Evolutionary conservation across 768 basidiomycete species (phyloP), one percentile per base, ranked within the genome.

Genomic region (Pisolithus marmoratus): DNA sequence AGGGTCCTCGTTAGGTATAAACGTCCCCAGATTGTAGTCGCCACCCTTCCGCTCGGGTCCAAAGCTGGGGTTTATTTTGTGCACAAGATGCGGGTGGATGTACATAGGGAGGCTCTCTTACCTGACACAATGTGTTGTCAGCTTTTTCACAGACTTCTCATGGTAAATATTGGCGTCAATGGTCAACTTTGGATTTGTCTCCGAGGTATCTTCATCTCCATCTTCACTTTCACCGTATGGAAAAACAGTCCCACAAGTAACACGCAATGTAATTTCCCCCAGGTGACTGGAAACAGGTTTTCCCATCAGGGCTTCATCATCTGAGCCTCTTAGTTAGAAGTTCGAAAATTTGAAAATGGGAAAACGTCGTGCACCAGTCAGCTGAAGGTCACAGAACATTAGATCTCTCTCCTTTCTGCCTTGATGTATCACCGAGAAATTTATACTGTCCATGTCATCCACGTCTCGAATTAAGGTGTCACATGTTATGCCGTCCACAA

Each of bases 131-230:
- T 64, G 63, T 14, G 54, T 45, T 4, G 48, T 56, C 11, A 55
- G 47, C 52, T 65, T 65, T 52, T 65, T 63, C 43, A 27, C 24
- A 27, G 49, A 44, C 14, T 43, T 55, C 44, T 63, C 59, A 19
- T 65, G 63, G 3, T 54, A 52, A n/a, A 19, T 57, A 4, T 44
- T 49, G n/a, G 53, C 48, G 6, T 19, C n/a, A 11, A 29, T 24
- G 20, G 8, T 11, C 9, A 7, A 1, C 6, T 34, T 2, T 34
- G 3, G 5, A 15, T 3, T 8, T 4, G 1, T 5, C 3, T 5
- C 7, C 8, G n/a, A n/a, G n/a, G n/a, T n/a, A n/a, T n/a, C n/a
- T n/a, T n/a, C n/a, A n/a, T n/a, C n/a, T n/a, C n/a, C n/a, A n/a
- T n/a, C n/a, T n/a, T n/a, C n/a, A n/a, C n/a, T n/a, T n/a, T n/a